A percentile compares a stretch with the other conserved stretches of the same genome.
Conservation (phyloP, 768 basidiomycete genomes). For the Tephrocybe sp. region DNA sequence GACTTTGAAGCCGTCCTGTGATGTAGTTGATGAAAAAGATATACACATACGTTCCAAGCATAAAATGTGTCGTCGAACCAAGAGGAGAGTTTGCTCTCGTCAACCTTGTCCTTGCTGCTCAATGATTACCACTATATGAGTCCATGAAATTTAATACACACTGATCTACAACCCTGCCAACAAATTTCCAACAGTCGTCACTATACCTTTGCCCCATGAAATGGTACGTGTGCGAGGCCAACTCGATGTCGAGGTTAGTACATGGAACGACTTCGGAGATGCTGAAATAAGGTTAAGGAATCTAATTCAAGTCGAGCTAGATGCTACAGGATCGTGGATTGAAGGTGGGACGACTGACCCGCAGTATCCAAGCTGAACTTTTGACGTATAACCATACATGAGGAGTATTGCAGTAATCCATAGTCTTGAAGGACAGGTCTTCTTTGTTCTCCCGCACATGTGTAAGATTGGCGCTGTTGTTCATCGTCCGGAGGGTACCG, state of each 20-base stretch:
- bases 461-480: no score
- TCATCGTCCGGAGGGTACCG: no score
- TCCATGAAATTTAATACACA: not conserved
- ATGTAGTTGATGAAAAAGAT: not conserved
- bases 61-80: not conserved
- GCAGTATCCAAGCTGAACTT: no score
- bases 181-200: constrained; percentile 36
- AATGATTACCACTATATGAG: not conserved
- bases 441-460: no score
- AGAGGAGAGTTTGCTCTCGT: not conserved
- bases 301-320: constrained; percentile 19
- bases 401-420: no score
- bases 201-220: constrained; percentile 46
- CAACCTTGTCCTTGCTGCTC: not conserved
- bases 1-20: not conserved
- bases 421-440: no score
- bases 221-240: constrained; percentile 76
- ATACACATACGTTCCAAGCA: not conserved
- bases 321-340: no score
- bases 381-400: no score
- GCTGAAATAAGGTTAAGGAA: constrained; percentile 57
- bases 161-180: constrained; percentile 32
- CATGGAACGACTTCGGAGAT: constrained; percentile 39
- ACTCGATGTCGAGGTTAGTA: constrained; percentile 71
- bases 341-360: no score